Conservation (phyloP, 2,329 filamentous ascomycete genomes). For the Fusarium succisae region DNA sequence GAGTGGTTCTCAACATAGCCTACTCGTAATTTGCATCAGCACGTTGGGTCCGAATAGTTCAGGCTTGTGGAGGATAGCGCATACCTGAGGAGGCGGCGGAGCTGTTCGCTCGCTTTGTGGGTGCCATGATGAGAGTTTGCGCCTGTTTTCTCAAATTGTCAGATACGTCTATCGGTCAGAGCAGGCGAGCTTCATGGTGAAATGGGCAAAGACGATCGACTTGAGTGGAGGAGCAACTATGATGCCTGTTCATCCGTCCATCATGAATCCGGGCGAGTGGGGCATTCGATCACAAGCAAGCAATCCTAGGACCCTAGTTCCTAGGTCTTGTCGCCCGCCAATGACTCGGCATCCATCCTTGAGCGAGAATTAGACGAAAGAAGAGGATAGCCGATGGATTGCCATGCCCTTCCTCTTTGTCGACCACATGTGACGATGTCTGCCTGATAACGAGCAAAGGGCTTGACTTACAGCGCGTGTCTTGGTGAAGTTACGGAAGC, state of each 20-base stretch:
- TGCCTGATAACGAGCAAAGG: neutral
- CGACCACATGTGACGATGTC: neutral
- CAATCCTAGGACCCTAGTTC: constrained; percentile 11
- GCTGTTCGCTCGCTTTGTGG: constrained; percentile 65
- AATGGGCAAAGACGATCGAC: neutral
- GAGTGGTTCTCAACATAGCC: constrained; percentile 83
- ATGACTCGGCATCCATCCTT: constrained; percentile 16
- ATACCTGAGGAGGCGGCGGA: constrained; percentile 62
- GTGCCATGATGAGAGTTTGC: constrained; percentile 58
- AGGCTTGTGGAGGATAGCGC: constrained; percentile 4
- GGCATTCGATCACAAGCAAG: constrained; percentile 29
- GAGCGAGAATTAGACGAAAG: neutral
- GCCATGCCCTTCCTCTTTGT: neutral
- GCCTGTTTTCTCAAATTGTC: constrained; percentile 21
- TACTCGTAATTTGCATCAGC: constrained; percentile 47
- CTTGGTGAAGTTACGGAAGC: constrained; percentile 45
- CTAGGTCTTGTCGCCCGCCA: neutral
- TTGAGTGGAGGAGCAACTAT: neutral
- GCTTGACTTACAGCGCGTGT: constrained; percentile 39
- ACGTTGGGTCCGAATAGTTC: neutral
- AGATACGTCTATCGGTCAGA: neutral
- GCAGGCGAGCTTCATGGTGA: neutral
- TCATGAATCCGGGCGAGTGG: constrained; percentile 5
- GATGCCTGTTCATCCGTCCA: neutral
- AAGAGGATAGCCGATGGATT: neutral